Evolutionary conservation across 768 basidiomycete species (phyloP).

Genomic region (Boletus fagicola): DNA sequence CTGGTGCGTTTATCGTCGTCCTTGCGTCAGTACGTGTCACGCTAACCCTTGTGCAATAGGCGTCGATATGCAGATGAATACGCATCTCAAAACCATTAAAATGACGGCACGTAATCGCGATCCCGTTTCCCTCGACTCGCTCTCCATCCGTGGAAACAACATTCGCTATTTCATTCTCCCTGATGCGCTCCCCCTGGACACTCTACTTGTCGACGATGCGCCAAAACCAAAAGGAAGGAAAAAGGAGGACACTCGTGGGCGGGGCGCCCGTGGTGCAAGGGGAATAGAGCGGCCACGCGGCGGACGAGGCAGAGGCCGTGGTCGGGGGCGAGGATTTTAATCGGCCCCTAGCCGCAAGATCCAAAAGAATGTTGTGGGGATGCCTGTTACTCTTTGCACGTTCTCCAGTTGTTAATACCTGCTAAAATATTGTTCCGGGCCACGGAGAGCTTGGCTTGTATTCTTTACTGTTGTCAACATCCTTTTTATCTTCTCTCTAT

Average conservation of each 20-base stretch:
- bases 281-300: constrained; percentile 52
- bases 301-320: constrained; percentile 55
- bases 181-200: constrained; percentile 94
- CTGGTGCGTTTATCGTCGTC: constrained; percentile 54
- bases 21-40: not conserved
- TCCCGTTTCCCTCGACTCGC: constrained; percentile 78
- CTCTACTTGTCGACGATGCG: constrained; percentile 94
- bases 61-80: constrained; percentile 99
- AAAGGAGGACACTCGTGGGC: constrained; percentile 78
- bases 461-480: constrained; percentile 9
- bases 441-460: constrained; percentile 23
- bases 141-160: constrained; percentile 96
- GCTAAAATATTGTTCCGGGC: constrained; percentile 23
- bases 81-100: constrained; percentile 96
- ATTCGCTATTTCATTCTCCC: constrained; percentile 97
- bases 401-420: constrained; percentile 22
- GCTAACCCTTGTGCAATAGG: constrained; percentile 46
- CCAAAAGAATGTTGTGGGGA: constrained; percentile 8
- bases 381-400: constrained; percentile 1
- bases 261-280: constrained; percentile 46
- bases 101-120: constrained; percentile 92
- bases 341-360: not conserved
- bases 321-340: constrained; percentile 45
- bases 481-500: constrained; percentile 2
- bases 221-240: constrained; percentile 93